Evolutionary conservation across 2,329 filamentous ascomycete genomes (phyloP).

Genomic region (Zymoseptoria crescenta): DNA sequence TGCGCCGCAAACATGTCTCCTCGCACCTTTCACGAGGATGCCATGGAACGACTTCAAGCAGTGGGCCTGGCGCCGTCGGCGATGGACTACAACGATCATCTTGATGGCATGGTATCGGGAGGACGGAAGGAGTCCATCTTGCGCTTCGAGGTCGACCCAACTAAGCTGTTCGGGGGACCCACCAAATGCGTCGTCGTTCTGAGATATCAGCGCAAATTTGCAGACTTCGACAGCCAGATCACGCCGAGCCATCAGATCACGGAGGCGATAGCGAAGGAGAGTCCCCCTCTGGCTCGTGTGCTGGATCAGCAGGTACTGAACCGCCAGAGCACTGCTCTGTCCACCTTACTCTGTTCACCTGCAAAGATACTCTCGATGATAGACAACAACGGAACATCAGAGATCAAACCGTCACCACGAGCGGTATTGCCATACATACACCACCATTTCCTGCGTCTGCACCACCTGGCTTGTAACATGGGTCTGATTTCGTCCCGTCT

Average conservation of each 20-base stretch:
- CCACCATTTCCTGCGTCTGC: not conserved
- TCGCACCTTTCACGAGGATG: not conserved
- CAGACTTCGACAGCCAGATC: not conserved
- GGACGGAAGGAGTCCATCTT: not conserved
- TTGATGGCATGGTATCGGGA: not conserved
- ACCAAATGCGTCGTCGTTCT: not conserved
- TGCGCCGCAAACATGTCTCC: not conserved
- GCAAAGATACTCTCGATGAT: not conserved
- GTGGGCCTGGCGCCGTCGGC: not conserved
- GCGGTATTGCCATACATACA: not conserved
- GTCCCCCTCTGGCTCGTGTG: not conserved
- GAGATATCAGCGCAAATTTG: not conserved
- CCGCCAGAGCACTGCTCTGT: not conserved
- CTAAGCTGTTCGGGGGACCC: not conserved
- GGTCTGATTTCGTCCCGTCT: not conserved
- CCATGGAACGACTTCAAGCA: not conserved
- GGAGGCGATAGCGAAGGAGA: not conserved
- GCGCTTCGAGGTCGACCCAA: not conserved
- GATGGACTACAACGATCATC: not conserved
- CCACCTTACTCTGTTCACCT: not conserved
- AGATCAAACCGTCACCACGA: not conserved
- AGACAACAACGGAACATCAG: not conserved
- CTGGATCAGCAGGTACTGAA: not conserved
- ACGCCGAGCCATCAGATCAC: not conserved
- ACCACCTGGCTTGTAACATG: not conserved